A percentile compares a stretch with the other conserved stretches of the same genome.
phyloP scores from a whole-genome alignment of 495 filamentous ascomycete genomes.

The Penicillium longicatenatum region DNA sequence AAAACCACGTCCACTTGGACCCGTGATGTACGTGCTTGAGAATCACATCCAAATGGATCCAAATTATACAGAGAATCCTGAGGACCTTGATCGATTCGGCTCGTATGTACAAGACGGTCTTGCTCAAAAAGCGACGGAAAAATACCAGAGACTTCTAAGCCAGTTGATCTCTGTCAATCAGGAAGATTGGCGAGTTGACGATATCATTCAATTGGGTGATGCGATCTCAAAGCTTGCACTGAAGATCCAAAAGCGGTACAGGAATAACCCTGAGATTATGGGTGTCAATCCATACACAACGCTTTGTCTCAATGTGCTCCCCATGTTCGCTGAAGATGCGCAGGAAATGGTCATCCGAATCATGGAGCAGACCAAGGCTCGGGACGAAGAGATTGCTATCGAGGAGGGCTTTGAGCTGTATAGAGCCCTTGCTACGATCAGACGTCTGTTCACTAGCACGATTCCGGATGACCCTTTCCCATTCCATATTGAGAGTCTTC shows the following conservation, averaged over 20 bases:
- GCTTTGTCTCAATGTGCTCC: slow-evolving; percentile 80
- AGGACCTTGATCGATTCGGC: slow-evolving; percentile 68
- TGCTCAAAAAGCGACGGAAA: slow-evolving; percentile 67
- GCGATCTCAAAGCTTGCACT: slow-evolving; percentile 78
- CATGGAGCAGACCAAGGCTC: slow-evolving; percentile 65
- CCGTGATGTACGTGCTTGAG: slow-evolving; percentile 80
- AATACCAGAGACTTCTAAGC: slow-evolving; percentile 72
- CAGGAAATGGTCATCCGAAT: slow-evolving; percentile 80
- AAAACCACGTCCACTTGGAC: slow-evolving; percentile 78
- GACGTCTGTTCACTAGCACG: slow-evolving; percentile 71
- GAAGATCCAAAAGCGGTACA: slow-evolving; percentile 88
- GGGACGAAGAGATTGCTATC: slow-evolving; percentile 74
- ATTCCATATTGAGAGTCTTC: slow-evolving; percentile 80
- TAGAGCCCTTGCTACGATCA: slow-evolving; percentile 79
- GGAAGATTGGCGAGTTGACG: slow-evolving; percentile 79
- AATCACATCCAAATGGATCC: slow-evolving; percentile 80
- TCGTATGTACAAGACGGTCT: slow-evolving; percentile 72
- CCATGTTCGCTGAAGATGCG: slow-evolving; percentile 85
- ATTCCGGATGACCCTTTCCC: slow-evolving; percentile 70
- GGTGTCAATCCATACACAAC: slow-evolving; percentile 81
- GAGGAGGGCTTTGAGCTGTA: slow-evolving; percentile 95
- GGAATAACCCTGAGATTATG: slow-evolving; percentile 85
- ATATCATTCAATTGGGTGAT: slow-evolving; percentile 86
- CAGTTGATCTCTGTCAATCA: slow-evolving; percentile 72
- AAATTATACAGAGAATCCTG: slow-evolving; percentile 66